phyloP scores from a whole-genome alignment of 1,284 basidiomycete genomes.

The Apiotrichum mycotoxinovorans region DNA sequence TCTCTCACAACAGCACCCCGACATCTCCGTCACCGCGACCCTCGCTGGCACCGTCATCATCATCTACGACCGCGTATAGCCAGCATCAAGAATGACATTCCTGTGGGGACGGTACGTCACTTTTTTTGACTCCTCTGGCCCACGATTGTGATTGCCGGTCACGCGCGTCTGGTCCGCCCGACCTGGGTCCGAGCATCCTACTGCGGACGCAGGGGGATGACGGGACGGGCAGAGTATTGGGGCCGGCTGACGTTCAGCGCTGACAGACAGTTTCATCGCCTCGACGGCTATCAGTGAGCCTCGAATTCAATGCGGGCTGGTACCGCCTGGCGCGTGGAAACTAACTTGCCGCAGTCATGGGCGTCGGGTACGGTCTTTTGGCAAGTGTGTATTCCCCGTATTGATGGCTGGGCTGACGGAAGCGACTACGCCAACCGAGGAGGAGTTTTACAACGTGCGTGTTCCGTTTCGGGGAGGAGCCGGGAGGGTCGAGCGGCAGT shows the following conservation, averaged over 20 bases:
- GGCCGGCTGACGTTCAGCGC: too few relatives aligned
- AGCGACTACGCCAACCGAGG: conserved; percentile 42
- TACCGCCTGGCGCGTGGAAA: background rate
- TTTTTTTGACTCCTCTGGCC: too few relatives aligned
- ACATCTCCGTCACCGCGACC: too few relatives aligned
- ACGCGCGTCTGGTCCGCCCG: too few relatives aligned
- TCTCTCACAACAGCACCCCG: too few relatives aligned
- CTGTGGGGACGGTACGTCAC: conserved; percentile 36
- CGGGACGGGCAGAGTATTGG: too few relatives aligned
- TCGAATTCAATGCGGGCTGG: background rate
- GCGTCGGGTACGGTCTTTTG: conserved; percentile 13
- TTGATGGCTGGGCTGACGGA: background rate
- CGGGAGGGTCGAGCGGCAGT: background rate
- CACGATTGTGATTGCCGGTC: too few relatives aligned
- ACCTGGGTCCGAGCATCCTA: too few relatives aligned
- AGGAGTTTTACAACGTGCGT: conserved; percentile 46
- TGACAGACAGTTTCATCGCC: conserved; percentile 33
- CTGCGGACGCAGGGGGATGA: too few relatives aligned
- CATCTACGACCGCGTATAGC: background rate
- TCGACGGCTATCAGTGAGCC: conserved; percentile 29
- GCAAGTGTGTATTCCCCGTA: conserved; percentile 2
- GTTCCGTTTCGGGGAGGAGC: background rate
- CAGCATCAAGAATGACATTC: conserved; percentile 20
- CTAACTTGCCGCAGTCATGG: conserved; percentile 16
- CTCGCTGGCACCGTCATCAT: too few relatives aligned